Evolutionary conservation across 2,329 filamentous ascomycete genomes (phyloP), one percentile per base, ranked within the genome.

Genomic region (Gyromitra esculenta): DNA sequence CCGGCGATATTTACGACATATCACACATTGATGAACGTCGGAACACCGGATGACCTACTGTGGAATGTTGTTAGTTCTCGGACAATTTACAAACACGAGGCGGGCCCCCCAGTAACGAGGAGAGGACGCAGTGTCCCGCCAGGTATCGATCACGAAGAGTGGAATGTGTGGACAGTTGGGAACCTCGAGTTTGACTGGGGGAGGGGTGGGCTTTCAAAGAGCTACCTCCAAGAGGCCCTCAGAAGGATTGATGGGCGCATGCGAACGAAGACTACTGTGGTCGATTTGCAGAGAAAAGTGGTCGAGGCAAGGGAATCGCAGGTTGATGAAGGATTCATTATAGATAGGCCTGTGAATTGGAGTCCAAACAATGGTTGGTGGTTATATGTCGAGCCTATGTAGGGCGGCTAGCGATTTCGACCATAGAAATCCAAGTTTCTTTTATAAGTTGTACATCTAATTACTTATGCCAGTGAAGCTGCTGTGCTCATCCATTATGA

Each of bases 141-240:
- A 5, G 18, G 8, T 15, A 13, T 45, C 21, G 39, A 63, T 11
- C 15, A 45, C 6, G 39, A 63, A 63, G 59, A n/a, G 45, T 62
- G 59, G 59, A 43, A 43, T 25, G 8, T 63, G 39, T 63, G 59
- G 39, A 63, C 59, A 3, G 59, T 63, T 43, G 18, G 39, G 31
- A 43, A 45, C 18, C 11, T 63, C 25, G 37, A 25, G 6, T 7
- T 63, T 8, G 11, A 45, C 1, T 13, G 9, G n/a, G 39, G 37
- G 35, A 21, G 18, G 0, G 57, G 35, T 8, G 59, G 59, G 8
- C 59, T 63, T 48, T 43, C 57, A 21, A 31, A 43, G 13, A 18
- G 7, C 6, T 45, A 35, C n/a, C 7, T 31, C 18, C n/a, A 45
- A 9, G 18, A 63, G 41, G 59, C 13, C 7, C 15, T 48, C 8